Evolutionary conservation across 2,329 filamentous ascomycete species (phyloP), one percentile per base, ranked within the genome.

Genomic region (Colletotrichum tofieldiae): DNA sequence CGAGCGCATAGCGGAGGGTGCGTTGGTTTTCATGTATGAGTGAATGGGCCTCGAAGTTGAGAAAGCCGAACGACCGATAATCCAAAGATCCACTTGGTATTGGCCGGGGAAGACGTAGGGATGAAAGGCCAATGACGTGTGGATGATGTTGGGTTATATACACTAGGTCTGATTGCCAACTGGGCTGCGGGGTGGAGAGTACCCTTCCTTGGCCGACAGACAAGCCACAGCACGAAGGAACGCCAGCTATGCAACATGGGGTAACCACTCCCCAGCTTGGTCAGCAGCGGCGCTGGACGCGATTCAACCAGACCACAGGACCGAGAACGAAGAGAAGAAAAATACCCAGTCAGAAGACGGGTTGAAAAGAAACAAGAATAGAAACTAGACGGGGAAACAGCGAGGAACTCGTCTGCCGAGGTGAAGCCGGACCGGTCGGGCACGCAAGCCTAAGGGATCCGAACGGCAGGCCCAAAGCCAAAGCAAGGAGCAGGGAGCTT

Each of bases 111-210:
- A 58, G 20, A 63, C n/a, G 65, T 47, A 67, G 51, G 64, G 65
- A 63, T 63, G 43, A 18, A 29, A 45, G 35, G 23, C 18, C 59
- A 55, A 60, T 72, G 69, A 72, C 69, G 69, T 65, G 52, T 49
- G 45, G 26, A 43, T 68, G 69, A 63, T 63, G 52, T 4, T 52
- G n/a, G 18, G 26, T 26, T 37, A n/a, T n/a, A n/a, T n/a, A n/a
- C n/a, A n/a, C n/a, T 29, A 20, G 32, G 26, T 18, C 39, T 16
- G 16, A 23, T 39, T 58, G 35, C 26, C 41, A 35, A 20, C 41
- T 29, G 20, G 43, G 37, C 14, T 39, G 49, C 52, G 29, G 41
- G 39, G 18, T 41, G 29, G 32, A n/a, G 32, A 12, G 20, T n/a
- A 11, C 35, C 11, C 7, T 29, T 64, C 29, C 49, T n/a, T 54